These are phyloP conservation scores for Ogataea trehalophila DNA, from an alignment of 805 yeast genomes.

Conservation along the genomic window DNA sequence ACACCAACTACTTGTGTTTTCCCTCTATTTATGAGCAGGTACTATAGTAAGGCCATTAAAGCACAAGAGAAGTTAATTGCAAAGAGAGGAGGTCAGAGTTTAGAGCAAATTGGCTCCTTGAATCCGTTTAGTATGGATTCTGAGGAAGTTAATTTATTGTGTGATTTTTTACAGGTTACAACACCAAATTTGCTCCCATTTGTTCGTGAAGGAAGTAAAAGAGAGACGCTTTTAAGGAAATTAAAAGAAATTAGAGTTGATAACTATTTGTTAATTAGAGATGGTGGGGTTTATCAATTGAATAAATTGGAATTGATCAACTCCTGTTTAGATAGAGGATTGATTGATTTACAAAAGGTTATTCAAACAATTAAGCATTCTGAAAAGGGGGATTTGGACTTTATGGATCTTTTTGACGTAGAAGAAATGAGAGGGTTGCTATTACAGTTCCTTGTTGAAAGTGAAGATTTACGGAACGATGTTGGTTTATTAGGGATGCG, in stretches of 20 bases:
- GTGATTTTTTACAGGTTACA: slow-evolving; percentile 35
- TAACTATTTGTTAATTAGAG: slow-evolving; percentile 39
- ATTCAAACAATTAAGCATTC: slow-evolving; percentile 5
- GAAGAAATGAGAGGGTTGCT: slow-evolving; percentile 12
- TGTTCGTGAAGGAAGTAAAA: slow-evolving; percentile 32
- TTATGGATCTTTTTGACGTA: slow-evolving; percentile 16
- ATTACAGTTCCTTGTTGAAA: slow-evolving; percentile 11
- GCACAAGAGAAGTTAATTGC: slow-evolving; percentile 19
- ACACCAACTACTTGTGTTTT: slow-evolving; percentile 60
- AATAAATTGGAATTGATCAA: slow-evolving; percentile 45
- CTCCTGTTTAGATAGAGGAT: slow-evolving; percentile 53
- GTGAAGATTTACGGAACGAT: slow-evolving; percentile 7
- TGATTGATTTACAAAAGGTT: slow-evolving; percentile 34
- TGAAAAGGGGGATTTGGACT: slow-evolving; percentile 4
- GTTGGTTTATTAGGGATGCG: slow-evolving; percentile 18
- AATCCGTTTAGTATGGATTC: slow-evolving; percentile 46
- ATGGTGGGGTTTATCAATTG: slow-evolving; percentile 45
- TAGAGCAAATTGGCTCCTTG: slow-evolving; percentile 28
- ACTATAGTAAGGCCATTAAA: slow-evolving; percentile 29
- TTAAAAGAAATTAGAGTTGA: slow-evolving; percentile 47
- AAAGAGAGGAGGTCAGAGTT: slow-evolving; percentile 10
- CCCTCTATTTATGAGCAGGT: slow-evolving; percentile 40
- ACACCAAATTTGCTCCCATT: slow-evolving; percentile 39
- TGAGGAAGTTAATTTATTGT: slow-evolving; percentile 31
- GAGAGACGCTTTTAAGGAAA: slow-evolving; percentile 33